Base-by-base conservation (phyloP, 495 filamentous ascomycete species). In the Lepidopterella palustris region DNA sequence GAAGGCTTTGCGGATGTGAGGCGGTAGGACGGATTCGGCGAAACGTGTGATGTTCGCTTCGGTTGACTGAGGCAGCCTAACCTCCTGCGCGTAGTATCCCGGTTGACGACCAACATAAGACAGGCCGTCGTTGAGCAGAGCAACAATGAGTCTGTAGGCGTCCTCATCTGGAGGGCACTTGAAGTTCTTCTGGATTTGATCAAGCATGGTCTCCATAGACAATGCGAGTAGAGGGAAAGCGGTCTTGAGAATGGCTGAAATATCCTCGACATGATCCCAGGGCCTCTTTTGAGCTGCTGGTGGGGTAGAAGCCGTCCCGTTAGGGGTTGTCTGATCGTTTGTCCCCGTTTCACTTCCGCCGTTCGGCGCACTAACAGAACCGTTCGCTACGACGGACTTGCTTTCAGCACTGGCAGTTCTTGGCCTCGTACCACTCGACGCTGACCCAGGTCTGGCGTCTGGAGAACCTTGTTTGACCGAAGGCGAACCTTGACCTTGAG, bases 201-300 rank as follows among this genome's bases (percentile, higher is more conserved):
- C 95, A 28, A 96, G 90, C 92, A 99, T 97, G 0, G 92, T 95
- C 75, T 99, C 95, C 92, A 99, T 97, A 1, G 93, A 97, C 31
- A 97, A 76, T 3, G 93, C 92, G 60, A 99, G 84, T 39, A 99
- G 78, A 20, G 95, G 95, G 76, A 97, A 97, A 0, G 91, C 91
- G 13, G 92, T 96, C 77, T 97, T 97, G 48, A 99, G 82, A 27
- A 86, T 84, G 31, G 88, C 87, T 81, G 93, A 90, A 57, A 97
- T 91, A 71, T 97, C 92, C 57, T 99, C 95, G 0, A 89, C 89
- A 65, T 92, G 85, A 68, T 99, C 95, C 93, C 93, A 97, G 1
- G 95, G 85, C 31, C 78, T 84, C 71, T 89, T 90, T 23, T 61
- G 35, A 42, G 75, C 73, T 0, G 71, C 35, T 48, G 72, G 65